These are phyloP conservation scores for Lenzites betulinus DNA, from an alignment of 768 basidiomycete genomes.

Conservation along the genomic window DNA sequence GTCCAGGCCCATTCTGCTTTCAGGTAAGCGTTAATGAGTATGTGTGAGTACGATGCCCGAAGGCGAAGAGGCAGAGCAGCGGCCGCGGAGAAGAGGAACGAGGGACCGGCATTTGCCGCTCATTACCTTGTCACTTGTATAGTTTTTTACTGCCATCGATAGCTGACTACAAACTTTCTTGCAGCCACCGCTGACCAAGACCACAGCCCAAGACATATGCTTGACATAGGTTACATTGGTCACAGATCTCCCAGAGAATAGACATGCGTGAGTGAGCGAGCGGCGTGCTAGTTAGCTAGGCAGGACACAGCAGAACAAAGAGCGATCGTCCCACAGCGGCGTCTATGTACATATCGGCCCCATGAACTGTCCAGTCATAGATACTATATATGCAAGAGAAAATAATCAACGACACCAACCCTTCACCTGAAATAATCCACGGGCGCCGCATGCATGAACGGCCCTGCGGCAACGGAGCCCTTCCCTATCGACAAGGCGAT, in stretches of 20 bases:
- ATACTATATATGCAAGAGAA: neutral
- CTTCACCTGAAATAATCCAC: slow-evolving; percentile 4
- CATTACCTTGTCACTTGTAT: slow-evolving; percentile 19
- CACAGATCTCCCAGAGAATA: neutral
- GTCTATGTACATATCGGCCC: neutral
- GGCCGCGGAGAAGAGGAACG: slow-evolving; percentile 18
- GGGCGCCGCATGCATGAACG: slow-evolving; percentile 29
- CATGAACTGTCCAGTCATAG: neutral
- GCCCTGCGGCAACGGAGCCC: slow-evolving; percentile 28
- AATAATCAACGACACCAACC: neutral
- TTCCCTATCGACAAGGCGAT: slow-evolving; percentile 55
- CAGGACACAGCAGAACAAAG: neutral
- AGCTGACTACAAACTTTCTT: slow-evolving; percentile 1
- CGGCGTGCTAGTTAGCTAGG: neutral
- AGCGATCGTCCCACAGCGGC: neutral
- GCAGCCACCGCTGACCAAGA: slow-evolving; percentile 8
- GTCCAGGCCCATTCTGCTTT: slow-evolving; percentile 22
- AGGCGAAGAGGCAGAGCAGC: slow-evolving; percentile 9
- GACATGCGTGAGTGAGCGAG: too few species aligned
- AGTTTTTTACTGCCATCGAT: slow-evolving; percentile 16
- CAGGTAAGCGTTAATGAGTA: neutral
- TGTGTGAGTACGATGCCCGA: neutral
- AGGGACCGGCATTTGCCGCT: slow-evolving; percentile 18
- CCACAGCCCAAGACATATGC: neutral
- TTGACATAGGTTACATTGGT: neutral